These are phyloP conservation scores for Penicillium robsamsonii DNA, from an alignment of 495 filamentous ascomycete species.

Conservation along the genomic window DNA sequence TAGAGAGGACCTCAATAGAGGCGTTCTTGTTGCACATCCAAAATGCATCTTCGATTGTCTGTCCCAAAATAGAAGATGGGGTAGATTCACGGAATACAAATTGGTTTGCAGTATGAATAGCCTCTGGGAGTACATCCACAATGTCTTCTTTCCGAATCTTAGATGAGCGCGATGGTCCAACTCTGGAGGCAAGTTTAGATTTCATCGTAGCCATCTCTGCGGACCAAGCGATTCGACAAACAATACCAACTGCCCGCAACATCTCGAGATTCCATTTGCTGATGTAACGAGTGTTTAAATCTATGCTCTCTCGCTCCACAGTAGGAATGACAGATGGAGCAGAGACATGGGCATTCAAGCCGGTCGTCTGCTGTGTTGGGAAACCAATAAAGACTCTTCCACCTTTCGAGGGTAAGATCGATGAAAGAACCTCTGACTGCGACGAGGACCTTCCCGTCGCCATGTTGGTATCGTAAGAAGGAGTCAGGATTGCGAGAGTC, in stretches of 20 bases:
- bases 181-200: constrained; percentile 30
- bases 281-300: constrained; percentile 92
- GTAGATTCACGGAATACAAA: constrained; percentile 88
- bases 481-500: constrained; percentile 80
- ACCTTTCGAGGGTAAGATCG: constrained; percentile 83
- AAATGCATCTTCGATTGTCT: constrained; percentile 87
- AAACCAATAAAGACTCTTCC: constrained; percentile 97
- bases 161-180: constrained; percentile 46
- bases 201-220: constrained; percentile 80
- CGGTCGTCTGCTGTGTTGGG: constrained; percentile 94
- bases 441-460: constrained; percentile 58
- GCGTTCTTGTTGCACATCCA: constrained; percentile 83
- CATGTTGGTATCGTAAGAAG: constrained; percentile 79
- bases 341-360: constrained; percentile 93
- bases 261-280: constrained; percentile 96
- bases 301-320: constrained; percentile 96
- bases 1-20: constrained; percentile 83
- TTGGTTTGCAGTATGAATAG: constrained; percentile 66
- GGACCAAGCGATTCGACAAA: constrained; percentile 80
- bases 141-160: constrained; percentile 61
- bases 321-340: constrained; percentile 97
- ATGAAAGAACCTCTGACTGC: constrained; percentile 77
- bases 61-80: constrained; percentile 73
- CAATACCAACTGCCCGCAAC: constrained; percentile 84
- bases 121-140: constrained; percentile 66